Evolutionary conservation across 116 monocot species (phyloP).

Genomic region (Iris pallida): DNA sequence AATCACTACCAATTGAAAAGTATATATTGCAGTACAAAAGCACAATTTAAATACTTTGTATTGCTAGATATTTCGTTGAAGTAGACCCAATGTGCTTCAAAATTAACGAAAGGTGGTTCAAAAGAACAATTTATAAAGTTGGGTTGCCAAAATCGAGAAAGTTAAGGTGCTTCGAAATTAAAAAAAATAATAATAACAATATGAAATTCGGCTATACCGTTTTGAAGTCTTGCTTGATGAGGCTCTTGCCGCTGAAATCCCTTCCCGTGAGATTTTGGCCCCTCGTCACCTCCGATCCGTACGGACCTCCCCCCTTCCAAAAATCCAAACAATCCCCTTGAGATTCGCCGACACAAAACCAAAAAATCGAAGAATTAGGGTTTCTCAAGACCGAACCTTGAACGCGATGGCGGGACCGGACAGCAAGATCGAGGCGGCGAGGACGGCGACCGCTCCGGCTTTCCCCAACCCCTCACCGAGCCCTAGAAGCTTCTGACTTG

Average conservation of each 20-base stretch:
- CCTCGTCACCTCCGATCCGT: slow-evolving; percentile 80
- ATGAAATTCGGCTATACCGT: slow-evolving; percentile 42
- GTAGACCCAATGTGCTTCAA: too few relatives aligned
- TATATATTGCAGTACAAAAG: too few relatives aligned
- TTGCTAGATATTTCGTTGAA: too few relatives aligned
- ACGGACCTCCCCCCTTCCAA: slow-evolving; percentile 86
- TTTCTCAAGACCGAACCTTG: slow-evolving; percentile 36
- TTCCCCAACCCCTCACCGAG: slow-evolving; percentile 13
- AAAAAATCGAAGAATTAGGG: slow-evolving; percentile 6
- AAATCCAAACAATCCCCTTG: not conserved
- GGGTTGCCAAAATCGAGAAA: too few relatives aligned
- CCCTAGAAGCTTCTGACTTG: not conserved
- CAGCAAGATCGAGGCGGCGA: slow-evolving; percentile 47
- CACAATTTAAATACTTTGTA: too few relatives aligned
- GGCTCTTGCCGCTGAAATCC: slow-evolving; percentile 85
- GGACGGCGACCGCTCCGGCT: slow-evolving; percentile 27
- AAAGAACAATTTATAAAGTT: too few relatives aligned
- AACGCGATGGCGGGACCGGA: slow-evolving; percentile 70
- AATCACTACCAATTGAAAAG: too few relatives aligned
- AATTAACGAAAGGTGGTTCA: too few relatives aligned
- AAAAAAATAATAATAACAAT: not conserved
- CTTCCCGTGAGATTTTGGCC: slow-evolving; percentile 93
- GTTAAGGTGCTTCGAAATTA: too few relatives aligned
- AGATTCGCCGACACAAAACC: not conserved
- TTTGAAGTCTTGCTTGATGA: slow-evolving; percentile 92